phyloP scores from a whole-genome alignment of 805 yeast species.

The Myxozyma sirexii region DNA sequence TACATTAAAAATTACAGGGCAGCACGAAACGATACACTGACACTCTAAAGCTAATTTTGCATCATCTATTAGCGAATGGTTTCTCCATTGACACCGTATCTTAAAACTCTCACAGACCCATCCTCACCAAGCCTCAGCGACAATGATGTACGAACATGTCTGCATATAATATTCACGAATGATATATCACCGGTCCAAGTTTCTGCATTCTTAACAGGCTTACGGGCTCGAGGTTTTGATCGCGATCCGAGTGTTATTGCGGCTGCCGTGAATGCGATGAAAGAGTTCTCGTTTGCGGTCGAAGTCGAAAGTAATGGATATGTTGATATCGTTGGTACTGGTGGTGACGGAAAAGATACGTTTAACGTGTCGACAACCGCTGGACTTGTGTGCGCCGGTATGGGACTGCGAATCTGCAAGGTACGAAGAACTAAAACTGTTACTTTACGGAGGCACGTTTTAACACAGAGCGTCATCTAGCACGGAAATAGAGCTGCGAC shows the following conservation, averaged over 20 bases:
- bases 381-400: conserved; percentile 93
- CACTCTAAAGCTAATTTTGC: too few species aligned
- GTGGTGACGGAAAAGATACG: conserved; percentile 98
- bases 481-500: conserved; percentile 99
- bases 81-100: conserved; percentile 53
- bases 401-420: conserved; percentile 76
- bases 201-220: conserved; percentile 76
- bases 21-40: too few species aligned
- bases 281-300: conserved; percentile 65
- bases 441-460: background rate
- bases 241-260: conserved; percentile 81
- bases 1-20: too few species aligned
- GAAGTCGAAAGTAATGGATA: conserved; percentile 49
- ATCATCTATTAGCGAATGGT: conserved; percentile 2
- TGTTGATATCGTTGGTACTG: conserved; percentile 95
- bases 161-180: conserved; percentile 62
- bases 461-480: conserved; percentile 2
- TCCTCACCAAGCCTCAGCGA: conserved; percentile 64
- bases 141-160: conserved; percentile 63
- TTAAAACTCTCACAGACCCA: conserved; percentile 61
- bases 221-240: conserved; percentile 74
- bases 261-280: conserved; percentile 76
- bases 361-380: conserved; percentile 95
- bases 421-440: conserved; percentile 10
- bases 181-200: conserved; percentile 68